Conservation (phyloP, 1,284 basidiomycete genomes). For the Ganoderma multipileum region DNA sequence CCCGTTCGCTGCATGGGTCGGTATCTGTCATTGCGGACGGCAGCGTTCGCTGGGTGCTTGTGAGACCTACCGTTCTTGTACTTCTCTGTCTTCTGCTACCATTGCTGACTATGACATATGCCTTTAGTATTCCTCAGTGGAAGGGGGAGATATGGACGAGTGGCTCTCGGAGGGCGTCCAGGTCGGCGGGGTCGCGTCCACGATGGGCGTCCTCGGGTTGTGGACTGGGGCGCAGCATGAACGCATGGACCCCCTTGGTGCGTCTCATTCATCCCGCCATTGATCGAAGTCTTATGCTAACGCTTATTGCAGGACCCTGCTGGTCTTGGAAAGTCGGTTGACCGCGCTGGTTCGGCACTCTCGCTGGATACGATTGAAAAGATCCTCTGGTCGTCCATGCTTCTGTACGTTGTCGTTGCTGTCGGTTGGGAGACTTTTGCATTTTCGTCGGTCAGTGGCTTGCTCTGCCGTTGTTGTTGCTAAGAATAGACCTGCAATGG, state of each 20-base stretch:
- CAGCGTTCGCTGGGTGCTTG: slow-evolving; percentile 60
- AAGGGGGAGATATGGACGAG: slow-evolving; percentile 41
- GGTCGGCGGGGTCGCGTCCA: slow-evolving; percentile 58
- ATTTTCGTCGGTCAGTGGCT: background rate
- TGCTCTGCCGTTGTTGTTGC: background rate
- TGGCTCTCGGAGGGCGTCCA: slow-evolving; percentile 67
- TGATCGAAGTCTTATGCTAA: background rate
- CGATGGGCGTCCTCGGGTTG: slow-evolving; percentile 58
- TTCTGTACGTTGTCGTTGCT: background rate
- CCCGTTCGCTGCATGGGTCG: slow-evolving; percentile 48
- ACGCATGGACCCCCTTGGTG: slow-evolving; percentile 55
- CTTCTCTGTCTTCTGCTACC: no score
- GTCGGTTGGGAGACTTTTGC: background rate
- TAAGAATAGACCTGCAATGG: background rate
- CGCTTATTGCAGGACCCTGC: slow-evolving; percentile 24
- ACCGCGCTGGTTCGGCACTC: background rate
- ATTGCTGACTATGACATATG: slow-evolving; percentile 14
- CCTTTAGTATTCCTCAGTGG: slow-evolving; percentile 34
- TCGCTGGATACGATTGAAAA: background rate
- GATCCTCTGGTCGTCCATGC: background rate
- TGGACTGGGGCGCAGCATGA: slow-evolving; percentile 67
- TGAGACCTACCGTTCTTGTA: slow-evolving; percentile 35
- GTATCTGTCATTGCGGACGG: slow-evolving; percentile 60
- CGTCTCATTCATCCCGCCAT: slow-evolving; percentile 16
- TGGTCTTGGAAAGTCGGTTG: slow-evolving; percentile 38